Conservation (phyloP, 306 rosid genomes). For the Mucuna pruriens region DNA sequence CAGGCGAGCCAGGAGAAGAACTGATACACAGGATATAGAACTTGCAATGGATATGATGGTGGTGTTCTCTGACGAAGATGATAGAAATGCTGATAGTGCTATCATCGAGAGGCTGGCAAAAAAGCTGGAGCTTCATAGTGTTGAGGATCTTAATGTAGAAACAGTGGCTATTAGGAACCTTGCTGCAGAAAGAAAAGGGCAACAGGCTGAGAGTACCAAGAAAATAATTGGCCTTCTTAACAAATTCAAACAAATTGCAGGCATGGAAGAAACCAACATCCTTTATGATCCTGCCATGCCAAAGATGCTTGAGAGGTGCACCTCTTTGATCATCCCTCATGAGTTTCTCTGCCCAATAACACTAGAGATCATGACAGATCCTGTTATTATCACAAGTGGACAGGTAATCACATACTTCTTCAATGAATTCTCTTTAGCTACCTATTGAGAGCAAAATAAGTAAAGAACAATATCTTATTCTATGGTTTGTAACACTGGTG, state of each 20-base stretch:
- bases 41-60: constrained; percentile 95
- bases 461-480: background rate
- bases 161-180: constrained; percentile 64
- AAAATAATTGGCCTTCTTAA: constrained; percentile 63
- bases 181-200: constrained; percentile 60
- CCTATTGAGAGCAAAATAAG: background rate
- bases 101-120: constrained; percentile 74
- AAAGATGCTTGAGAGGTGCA: constrained; percentile 50
- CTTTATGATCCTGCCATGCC: constrained; percentile 54
- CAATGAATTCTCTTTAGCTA: background rate
- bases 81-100: constrained; percentile 70
- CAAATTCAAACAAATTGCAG: constrained; percentile 62
- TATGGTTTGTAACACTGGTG: too few species aligned
- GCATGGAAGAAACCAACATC: constrained; percentile 58
- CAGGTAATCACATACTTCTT: constrained; percentile 62
- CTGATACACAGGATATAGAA: constrained; percentile 90
- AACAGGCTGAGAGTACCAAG: constrained; percentile 56
- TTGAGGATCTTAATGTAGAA: constrained; percentile 72
- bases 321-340: constrained; percentile 76
- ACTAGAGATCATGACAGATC: constrained; percentile 90
- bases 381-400: constrained; percentile 83
- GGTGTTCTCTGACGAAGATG: constrained; percentile 64
- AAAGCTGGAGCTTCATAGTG: constrained; percentile 68
- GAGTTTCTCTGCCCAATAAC: constrained; percentile 93
- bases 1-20: constrained; percentile 65